phyloP scores from a whole-genome alignment of 1,284 basidiomycete genomes.

The Pyrrhoderma noxium region DNA sequence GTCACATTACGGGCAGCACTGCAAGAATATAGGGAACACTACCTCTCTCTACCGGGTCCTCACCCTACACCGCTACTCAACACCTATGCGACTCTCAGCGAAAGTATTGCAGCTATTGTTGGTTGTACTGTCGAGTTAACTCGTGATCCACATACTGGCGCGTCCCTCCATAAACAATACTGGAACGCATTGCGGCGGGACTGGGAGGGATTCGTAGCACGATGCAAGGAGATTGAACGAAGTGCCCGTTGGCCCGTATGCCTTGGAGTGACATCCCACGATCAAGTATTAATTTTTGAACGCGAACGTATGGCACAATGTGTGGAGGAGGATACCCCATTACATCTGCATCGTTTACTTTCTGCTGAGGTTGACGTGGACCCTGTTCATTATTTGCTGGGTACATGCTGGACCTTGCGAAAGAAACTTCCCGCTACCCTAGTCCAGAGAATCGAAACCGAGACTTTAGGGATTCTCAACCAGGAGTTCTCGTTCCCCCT shows the following conservation, averaged over 20 bases:
- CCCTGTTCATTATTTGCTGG: conserved; percentile 45
- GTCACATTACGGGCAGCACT: conserved; percentile 75
- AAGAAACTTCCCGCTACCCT: conserved; percentile 48
- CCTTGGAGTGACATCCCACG: conserved; percentile 43
- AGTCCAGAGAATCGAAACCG: conserved; percentile 48
- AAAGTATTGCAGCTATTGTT: conserved; percentile 78
- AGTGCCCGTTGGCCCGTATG: conserved; percentile 78
- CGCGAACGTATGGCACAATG: conserved; percentile 68
- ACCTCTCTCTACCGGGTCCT: conserved; percentile 57
- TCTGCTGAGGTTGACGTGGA: conserved; percentile 32
- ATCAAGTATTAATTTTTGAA: conserved; percentile 61
- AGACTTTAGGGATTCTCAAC: conserved; percentile 54
- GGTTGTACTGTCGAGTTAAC: conserved; percentile 75
- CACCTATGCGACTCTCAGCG: conserved; percentile 60
- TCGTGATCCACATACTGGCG: conserved; percentile 72
- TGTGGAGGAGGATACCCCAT: conserved; percentile 58
- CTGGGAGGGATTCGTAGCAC: conserved; percentile 89
- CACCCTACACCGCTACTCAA: conserved; percentile 47
- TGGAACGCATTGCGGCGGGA: conserved; percentile 81
- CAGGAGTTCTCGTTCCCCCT: conserved; percentile 72
- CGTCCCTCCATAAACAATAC: conserved; percentile 69
- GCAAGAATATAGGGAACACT: conserved; percentile 70
- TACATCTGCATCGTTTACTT: conserved; percentile 47
- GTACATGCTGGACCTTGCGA: conserved; percentile 53
- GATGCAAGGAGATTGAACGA: conserved; percentile 81